Conservation (phyloP, 2,329 filamentous ascomycete species). For the Cladophialophora exuberans region DNA sequence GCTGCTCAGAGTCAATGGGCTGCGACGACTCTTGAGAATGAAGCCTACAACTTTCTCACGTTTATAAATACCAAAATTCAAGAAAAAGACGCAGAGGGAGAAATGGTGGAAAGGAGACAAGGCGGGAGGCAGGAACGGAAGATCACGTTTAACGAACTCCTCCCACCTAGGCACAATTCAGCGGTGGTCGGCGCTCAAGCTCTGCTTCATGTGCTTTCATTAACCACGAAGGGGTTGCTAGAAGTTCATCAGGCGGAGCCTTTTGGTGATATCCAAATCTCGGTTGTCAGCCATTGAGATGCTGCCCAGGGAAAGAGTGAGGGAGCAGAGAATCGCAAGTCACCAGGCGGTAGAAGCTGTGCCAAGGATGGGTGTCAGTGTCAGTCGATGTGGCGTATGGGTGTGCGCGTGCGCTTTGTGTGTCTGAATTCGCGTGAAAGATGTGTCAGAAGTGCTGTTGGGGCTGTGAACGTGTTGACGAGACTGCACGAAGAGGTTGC, state of each 20-base stretch:
- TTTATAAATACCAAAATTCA: constrained; percentile 58
- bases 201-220: constrained; percentile 72
- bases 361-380: neutral
- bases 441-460: neutral
- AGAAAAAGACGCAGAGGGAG: constrained; percentile 22
- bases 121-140: constrained; percentile 7
- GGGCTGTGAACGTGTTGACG: neutral
- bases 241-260: constrained; percentile 61
- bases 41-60: constrained; percentile 65
- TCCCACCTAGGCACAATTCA: constrained; percentile 60
- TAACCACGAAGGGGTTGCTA: constrained; percentile 69
- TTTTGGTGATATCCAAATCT: constrained; percentile 38
- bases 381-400: too few relatives aligned
- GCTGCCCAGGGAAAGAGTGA: neutral
- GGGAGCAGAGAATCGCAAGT: neutral
- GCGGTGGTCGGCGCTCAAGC: constrained; percentile 72
- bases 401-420: too few relatives aligned
- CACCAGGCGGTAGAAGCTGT: neutral
- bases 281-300: constrained; percentile 18
- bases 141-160: constrained; percentile 66
- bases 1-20: constrained; percentile 52
- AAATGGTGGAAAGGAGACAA: constrained; percentile 20
- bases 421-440: too few relatives aligned
- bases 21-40: constrained; percentile 57
- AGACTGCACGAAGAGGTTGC: neutral